These are phyloP conservation scores for Chaetomium strumarium DNA, from an alignment of 2,329 filamentous ascomycete species.

Conservation along the genomic window DNA sequence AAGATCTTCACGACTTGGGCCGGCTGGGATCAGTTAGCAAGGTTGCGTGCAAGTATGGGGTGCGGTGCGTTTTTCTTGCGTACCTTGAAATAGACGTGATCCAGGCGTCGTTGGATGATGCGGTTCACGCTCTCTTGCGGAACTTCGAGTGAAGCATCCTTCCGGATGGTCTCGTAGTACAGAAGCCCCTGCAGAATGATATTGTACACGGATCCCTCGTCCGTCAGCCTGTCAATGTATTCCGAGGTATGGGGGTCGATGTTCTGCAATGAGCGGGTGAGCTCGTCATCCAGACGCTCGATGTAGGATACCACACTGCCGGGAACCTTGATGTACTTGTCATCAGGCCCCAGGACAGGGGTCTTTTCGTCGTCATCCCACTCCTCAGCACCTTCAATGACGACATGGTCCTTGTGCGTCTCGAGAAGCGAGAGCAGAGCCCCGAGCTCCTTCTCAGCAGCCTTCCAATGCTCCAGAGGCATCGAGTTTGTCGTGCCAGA, in stretches of 20 bases:
- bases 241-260: constrained; percentile 98
- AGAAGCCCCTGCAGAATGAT: constrained; percentile 82
- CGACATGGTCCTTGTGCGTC: constrained; percentile 70
- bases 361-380: constrained; percentile 99
- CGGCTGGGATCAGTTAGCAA: constrained; percentile 47
- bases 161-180: constrained; percentile 78
- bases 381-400: constrained; percentile 89
- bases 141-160: constrained; percentile 63
- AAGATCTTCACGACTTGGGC: constrained; percentile 87
- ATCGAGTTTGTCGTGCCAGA: constrained; percentile 73
- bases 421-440: constrained; percentile 74
- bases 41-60: not conserved
- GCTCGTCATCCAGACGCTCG: constrained; percentile 93
- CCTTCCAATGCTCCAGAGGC: constrained; percentile 95
- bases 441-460: constrained; percentile 80
- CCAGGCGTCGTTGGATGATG: constrained; percentile 85
- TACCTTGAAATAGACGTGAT: constrained; percentile 98
- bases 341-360: constrained; percentile 63
- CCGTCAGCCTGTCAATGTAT: constrained; percentile 91
- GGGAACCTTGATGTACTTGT: constrained; percentile 83
- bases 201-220: constrained; percentile 87
- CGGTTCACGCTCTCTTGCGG: constrained; percentile 87
- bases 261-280: constrained; percentile 91
- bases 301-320: constrained; percentile 92
- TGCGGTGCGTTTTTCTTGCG: constrained; percentile 18